Evolutionary conservation across 179 eudicot genomes (phyloP).

Genomic region (Silene noctiflora): DNA sequence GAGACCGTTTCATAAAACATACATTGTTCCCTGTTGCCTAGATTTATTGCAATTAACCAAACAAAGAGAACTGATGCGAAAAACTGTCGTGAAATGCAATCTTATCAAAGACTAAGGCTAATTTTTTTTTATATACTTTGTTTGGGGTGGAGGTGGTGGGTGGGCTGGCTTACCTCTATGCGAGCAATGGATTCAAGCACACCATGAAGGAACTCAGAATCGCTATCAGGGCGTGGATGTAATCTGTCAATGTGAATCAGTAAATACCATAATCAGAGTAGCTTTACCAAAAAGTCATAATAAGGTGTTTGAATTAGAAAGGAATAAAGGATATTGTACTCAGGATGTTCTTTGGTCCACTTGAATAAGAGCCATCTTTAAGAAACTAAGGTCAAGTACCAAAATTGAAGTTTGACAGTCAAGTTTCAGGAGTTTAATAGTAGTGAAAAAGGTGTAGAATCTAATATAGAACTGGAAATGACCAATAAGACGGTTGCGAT

Average conservation of each 20-base stretch:
- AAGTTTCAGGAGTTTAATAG: too few species aligned
- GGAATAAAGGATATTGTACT: not conserved
- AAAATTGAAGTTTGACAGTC: too few species aligned
- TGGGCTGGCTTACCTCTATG: slow-evolving; percentile 58
- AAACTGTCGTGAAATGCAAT: not conserved
- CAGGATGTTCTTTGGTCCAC: not conserved
- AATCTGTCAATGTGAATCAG: slow-evolving; percentile 40
- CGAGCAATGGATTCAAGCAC: slow-evolving; percentile 93
- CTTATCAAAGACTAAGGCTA: slow-evolving; percentile 1
- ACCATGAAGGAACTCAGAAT: slow-evolving; percentile 83
- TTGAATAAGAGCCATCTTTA: too few species aligned
- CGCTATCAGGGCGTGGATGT: slow-evolving; percentile 80
- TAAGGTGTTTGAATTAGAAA: not conserved
- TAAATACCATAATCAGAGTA: not conserved
- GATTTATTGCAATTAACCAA: not conserved
- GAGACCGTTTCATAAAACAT: too few species aligned
- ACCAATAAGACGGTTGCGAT: too few species aligned
- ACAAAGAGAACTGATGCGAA: not conserved
- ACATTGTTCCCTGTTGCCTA: not conserved
- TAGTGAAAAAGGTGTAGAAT: too few species aligned
- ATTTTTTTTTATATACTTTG: too few species aligned
- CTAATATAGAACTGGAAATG: too few species aligned
- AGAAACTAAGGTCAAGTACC: too few species aligned
- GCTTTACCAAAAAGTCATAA: not conserved
- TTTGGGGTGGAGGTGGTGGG: too few species aligned